These are phyloP conservation scores for Pseudogymnoascus sp. DNA, from an alignment of 2,329 filamentous ascomycete genomes.

Conservation along the genomic window DNA sequence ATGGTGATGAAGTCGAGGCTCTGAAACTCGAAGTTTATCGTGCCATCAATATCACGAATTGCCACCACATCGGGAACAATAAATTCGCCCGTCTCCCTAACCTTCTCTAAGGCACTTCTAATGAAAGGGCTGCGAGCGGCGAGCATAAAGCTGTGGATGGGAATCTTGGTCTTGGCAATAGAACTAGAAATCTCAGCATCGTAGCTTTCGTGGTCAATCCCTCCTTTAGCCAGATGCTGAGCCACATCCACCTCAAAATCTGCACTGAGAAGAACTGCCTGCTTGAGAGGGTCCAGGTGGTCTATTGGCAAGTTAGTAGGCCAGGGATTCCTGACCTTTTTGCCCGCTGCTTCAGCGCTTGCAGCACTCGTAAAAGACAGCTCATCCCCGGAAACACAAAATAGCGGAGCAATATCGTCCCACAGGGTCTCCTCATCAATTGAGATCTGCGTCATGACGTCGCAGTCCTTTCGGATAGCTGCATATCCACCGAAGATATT, in stretches of 20 bases:
- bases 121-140: constrained; percentile 65
- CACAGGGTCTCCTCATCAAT: constrained; percentile 63
- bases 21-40: constrained; percentile 55
- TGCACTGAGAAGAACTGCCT: constrained; percentile 51
- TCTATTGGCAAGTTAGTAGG: constrained; percentile 40
- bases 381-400: constrained; percentile 58
- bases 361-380: constrained; percentile 28
- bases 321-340: constrained; percentile 34
- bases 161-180: constrained; percentile 42
- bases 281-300: constrained; percentile 43
- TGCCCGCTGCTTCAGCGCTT: constrained; percentile 33
- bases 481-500: constrained; percentile 88
- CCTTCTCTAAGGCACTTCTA: constrained; percentile 51
- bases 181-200: background rate
- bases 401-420: constrained; percentile 63
- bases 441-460: constrained; percentile 62
- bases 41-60: constrained; percentile 46
- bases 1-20: constrained; percentile 70
- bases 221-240: constrained; percentile 39
- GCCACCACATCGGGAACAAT: constrained; percentile 53
- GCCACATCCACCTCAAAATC: constrained; percentile 58
- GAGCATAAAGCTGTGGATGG: constrained; percentile 76
- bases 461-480: constrained; percentile 74
- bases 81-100: constrained; percentile 46
- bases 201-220: constrained; percentile 33